Base-by-base conservation (phyloP, 108 stramenopile genomes). In the Fragilaria radians region DNA sequence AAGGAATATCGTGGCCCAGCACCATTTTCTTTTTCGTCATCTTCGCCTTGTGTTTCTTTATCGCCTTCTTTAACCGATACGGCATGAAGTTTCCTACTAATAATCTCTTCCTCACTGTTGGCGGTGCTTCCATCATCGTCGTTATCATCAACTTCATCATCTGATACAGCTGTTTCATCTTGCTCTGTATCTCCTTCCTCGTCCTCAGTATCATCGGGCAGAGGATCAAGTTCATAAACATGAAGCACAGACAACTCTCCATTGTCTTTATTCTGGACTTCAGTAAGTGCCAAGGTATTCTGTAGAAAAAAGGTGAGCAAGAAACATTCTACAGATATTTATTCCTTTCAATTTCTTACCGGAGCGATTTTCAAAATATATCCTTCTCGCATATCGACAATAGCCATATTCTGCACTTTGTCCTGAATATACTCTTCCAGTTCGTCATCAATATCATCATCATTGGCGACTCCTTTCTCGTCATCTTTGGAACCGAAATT, bases 371-470 rank as follows among this genome's bases (percentile, higher is more conserved):
- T 86, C 31, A 73, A 76, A 11, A 93, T 93, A 53, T 68, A 82
- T 48, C 86, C 82, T 58, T 93, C 86, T 17, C 72, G 65, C 88
- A 93, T 88, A 36, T 86, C 85, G 30, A 93, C 91, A 23, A 88
- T 72, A 22, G 86, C 86, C 77, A 93, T 76, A 58, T 88, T 79
- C 64, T 75, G 62, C 29, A 82, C 83, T 57, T 65, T 73, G 48
- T 81, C 46, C 61, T 28, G 61, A 74, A 82, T 2, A 67, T n/a
- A 28, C 31, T 62, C 51, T 68, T 54, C 24, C 18, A 47, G 36
- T 63, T 71, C 52, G 18, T 65, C 63, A 23, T 5, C 52, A n/a
- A 67, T 34, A 18, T 32, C 50, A 59, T 46, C 31, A 18, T 14
- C 42, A 0, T 53, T 52, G 11, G 50, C 52, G 1, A 34, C 53